phyloP scores from a whole-genome alignment of 2,329 filamentous ascomycete genomes.

The Exophiala lecanii-corni region DNA sequence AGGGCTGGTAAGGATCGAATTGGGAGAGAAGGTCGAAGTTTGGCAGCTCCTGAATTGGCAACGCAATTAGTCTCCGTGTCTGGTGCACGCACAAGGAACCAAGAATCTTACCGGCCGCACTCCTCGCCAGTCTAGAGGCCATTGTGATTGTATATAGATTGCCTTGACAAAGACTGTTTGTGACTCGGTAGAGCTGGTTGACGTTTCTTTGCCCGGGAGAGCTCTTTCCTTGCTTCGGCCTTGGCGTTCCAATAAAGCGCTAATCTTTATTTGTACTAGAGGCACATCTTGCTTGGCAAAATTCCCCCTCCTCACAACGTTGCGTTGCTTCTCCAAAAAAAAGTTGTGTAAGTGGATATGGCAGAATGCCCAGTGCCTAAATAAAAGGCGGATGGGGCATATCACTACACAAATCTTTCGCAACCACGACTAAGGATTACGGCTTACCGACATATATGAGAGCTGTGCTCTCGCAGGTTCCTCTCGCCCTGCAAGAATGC shows the following conservation, averaged over 20 bases:
- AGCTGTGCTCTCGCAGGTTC: slow-evolving; percentile 12
- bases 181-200: neutral
- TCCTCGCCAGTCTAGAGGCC: slow-evolving; percentile 96
- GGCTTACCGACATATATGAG: no score
- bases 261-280: slow-evolving; percentile 14
- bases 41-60: slow-evolving; percentile 68
- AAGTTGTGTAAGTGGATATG: slow-evolving; percentile 3
- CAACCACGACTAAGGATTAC: no score
- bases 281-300: slow-evolving; percentile 2
- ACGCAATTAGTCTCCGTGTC: no score
- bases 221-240: slow-evolving; percentile 1
- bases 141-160: slow-evolving; percentile 55
- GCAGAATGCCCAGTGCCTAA: no score
- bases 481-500: slow-evolving; percentile 15
- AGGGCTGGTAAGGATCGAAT: slow-evolving; percentile 63
- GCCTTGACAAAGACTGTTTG: slow-evolving; percentile 3
- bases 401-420: no score
- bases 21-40: slow-evolving; percentile 68
- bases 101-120: slow-evolving; percentile 78
- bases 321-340: no score
- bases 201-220: slow-evolving; percentile 1
- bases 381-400: no score
- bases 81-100: no score
- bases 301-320: neutral
- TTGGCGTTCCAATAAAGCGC: slow-evolving; percentile 5